Evolutionary conservation across 371 early-diverging fungal genomes (phyloP).

Genomic region (Chytridium lagenaria): DNA sequence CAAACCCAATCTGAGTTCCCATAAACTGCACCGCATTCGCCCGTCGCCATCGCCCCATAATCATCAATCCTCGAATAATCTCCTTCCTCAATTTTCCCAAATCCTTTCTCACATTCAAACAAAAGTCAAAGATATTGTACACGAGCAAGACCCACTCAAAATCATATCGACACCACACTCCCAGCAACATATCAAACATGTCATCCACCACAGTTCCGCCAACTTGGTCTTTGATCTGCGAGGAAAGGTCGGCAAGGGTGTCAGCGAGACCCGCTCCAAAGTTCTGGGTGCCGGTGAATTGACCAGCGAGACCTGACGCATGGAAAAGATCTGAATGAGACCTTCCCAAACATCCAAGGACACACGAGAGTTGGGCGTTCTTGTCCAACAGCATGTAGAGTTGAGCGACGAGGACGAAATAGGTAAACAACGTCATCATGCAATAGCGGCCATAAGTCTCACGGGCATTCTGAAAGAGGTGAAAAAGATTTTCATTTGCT

Average conservation of each 20-base stretch:
- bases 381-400: neutral
- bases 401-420: constrained; percentile 7
- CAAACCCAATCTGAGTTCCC: constrained; percentile 3
- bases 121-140: constrained; percentile 19
- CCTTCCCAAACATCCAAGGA: neutral
- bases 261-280: neutral
- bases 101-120: neutral
- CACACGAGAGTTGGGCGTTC: neutral
- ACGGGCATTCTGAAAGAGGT: neutral
- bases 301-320: neutral
- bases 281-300: neutral
- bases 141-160: constrained; percentile 18
- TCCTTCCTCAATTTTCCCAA: constrained; percentile 2
- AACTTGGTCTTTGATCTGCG: neutral
- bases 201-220: neutral
- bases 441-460: neutral
- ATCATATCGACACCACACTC: too few relatives aligned
- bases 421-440: constrained; percentile 15
- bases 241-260: neutral
- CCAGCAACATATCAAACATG: constrained; percentile 6
- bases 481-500: neutral
- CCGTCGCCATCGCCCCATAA: neutral
- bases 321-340: neutral
- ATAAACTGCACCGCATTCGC: constrained; percentile 1
- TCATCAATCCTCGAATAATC: constrained; percentile 12